Evolutionary conservation across 805 yeast species (phyloP).

Genomic region (Saccharomycopsis sp.): DNA sequence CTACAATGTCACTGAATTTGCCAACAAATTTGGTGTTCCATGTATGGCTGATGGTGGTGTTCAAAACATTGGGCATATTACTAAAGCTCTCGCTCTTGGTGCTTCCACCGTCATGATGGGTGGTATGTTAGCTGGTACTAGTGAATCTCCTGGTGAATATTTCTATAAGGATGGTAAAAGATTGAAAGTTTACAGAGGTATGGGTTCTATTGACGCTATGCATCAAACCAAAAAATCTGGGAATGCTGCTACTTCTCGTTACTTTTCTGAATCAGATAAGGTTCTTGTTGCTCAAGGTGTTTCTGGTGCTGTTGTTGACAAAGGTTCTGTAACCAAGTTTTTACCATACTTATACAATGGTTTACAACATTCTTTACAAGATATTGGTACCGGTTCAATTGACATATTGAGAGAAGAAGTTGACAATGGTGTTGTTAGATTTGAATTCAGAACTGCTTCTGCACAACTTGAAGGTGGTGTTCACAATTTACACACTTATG

Average conservation of each 20-base stretch:
- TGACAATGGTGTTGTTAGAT: conserved; percentile 64
- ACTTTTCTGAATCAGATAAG: conserved; percentile 91
- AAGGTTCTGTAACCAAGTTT: conserved; percentile 90
- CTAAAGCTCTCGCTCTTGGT: conserved; percentile 93
- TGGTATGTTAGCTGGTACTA: conserved; percentile 96
- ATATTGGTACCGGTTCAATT: conserved; percentile 76
- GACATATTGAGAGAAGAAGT: conserved; percentile 54
- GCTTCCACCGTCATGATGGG: conserved; percentile 99
- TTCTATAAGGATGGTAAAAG: conserved; percentile 97
- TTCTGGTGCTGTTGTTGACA: conserved; percentile 91
- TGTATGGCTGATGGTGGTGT: conserved; percentile 99
- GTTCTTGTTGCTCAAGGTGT: conserved; percentile 99
- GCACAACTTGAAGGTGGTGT: conserved; percentile 99
- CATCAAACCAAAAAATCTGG: conserved; percentile 79
- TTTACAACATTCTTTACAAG: conserved; percentile 97
- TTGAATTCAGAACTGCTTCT: conserved; percentile 96
- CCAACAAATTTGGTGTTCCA: conserved; percentile 93
- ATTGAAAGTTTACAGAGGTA: conserved; percentile 95
- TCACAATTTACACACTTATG: conserved; percentile 91
- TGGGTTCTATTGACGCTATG: conserved; percentile 99
- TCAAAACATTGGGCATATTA: conserved; percentile 96
- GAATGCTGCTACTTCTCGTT: conserved; percentile 96
- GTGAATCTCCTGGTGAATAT: conserved; percentile 97
- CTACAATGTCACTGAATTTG: conserved; percentile 85
- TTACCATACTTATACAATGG: conserved; percentile 92